Percentiles rank a stretch among this genome's conserved stretches.
Evolutionary conservation across 768 basidiomycete species (phyloP).

Genomic region (Agrocybe praecox): DNA sequence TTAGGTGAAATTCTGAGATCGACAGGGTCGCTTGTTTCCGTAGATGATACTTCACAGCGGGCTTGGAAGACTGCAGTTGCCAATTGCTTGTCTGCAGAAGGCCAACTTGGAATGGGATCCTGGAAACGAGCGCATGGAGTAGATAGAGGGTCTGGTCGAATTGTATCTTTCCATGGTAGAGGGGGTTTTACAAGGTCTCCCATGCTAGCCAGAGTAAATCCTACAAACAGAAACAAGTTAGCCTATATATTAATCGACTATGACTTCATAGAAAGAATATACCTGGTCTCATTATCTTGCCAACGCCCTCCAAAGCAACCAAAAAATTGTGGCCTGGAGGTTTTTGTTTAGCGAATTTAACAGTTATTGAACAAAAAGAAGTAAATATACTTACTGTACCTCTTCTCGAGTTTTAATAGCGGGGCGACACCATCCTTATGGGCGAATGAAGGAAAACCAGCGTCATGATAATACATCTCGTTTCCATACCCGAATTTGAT

Average conservation of each 20-base stretch:
- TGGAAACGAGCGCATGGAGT: conserved; percentile 37
- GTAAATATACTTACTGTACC: not conserved
- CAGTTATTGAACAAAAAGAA: not conserved
- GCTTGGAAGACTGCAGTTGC: conserved; percentile 35
- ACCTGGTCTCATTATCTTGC: not conserved
- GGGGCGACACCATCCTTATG: not conserved
- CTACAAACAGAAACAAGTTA: not conserved
- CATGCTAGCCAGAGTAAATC: not conserved
- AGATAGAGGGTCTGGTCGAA: conserved; percentile 27
- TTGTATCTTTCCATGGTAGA: conserved; percentile 22
- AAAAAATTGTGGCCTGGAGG: too few species aligned
- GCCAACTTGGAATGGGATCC: not conserved
- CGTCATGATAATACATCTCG: not conserved
- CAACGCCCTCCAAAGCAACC: too few species aligned
- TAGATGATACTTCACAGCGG: conserved; percentile 31
- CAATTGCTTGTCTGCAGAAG: conserved; percentile 17
- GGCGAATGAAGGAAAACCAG: conserved; percentile 4
- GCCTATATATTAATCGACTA: not conserved
- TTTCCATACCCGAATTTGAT: not conserved
- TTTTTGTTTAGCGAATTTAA: not conserved
- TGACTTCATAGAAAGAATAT: not conserved
- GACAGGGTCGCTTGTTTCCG: conserved; percentile 18
- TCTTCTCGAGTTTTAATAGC: not conserved
- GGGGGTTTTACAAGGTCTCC: not conserved
- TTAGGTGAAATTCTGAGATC: conserved; percentile 19